These are phyloP conservation scores for Magnusiomyces suaveolens DNA, from an alignment of 1,139 yeast genomes.

Conservation along the genomic window DNA sequence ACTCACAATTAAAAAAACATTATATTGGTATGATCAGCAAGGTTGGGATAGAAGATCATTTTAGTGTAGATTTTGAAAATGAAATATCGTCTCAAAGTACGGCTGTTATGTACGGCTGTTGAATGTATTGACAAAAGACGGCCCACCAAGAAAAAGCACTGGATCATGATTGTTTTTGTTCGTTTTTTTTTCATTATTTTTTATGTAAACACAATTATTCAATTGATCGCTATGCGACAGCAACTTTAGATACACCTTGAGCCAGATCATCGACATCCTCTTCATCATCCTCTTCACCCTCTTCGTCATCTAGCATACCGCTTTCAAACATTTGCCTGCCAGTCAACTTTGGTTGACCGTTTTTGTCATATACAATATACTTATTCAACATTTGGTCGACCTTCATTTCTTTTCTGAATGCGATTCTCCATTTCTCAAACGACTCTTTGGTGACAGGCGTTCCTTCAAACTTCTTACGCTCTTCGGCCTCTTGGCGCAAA, in stretches of 20 bases:
- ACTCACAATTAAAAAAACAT: too few species aligned
- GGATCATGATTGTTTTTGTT: too few species aligned
- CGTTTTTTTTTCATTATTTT: too few species aligned
- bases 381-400: constrained; percentile 35
- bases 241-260: background rate
- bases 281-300: constrained; percentile 29
- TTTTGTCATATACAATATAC: constrained; percentile 49
- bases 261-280: constrained; percentile 3
- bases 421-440: constrained; percentile 58
- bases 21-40: too few species aligned
- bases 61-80: too few species aligned
- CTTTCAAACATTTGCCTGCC: constrained; percentile 85
- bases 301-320: constrained; percentile 68
- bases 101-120: too few species aligned
- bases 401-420: constrained; percentile 47
- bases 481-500: constrained; percentile 54
- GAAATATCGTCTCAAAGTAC: too few species aligned
- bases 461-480: constrained; percentile 65
- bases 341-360: constrained; percentile 52
- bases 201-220: too few species aligned
- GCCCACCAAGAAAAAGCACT: too few species aligned
- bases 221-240: too few species aligned
- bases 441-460: constrained; percentile 71
- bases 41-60: too few species aligned
- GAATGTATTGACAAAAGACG: too few species aligned